Evolutionary conservation across 2,329 filamentous ascomycete genomes (phyloP), one percentile per base, ranked within the genome.

Genomic region (Cercospora berteroae): DNA sequence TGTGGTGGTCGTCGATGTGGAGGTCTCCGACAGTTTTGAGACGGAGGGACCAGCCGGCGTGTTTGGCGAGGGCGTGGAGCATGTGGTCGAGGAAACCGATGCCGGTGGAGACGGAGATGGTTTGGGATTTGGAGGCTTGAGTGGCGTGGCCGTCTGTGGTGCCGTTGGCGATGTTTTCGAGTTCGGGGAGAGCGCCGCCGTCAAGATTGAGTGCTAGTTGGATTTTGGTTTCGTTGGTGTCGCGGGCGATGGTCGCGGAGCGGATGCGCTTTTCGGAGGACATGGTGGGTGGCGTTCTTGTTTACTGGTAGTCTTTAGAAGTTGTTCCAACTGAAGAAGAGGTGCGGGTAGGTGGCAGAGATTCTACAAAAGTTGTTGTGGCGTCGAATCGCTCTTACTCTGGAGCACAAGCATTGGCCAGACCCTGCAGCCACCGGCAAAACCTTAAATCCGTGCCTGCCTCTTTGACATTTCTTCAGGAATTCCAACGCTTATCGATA

Each of bases 31-130:
- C 87, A 80, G 93, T 96, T 71, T 88, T 85, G 66, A 99, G 83
- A 33, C 88, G 88, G 74, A 99, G 81, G 82, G 91, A 95, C 95
- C 94, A 98, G 70, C 95, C 94, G 5, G 91, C 89, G 81, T 99
- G 95, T 82, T 99, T 98, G 60, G 95, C 92, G 64, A 98, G 86
- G 5, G 95, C 95, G 81, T 99, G 95, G 60, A 98, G 86, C 94
- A 99, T 98, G 84, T 99, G 95, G 83, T 99, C 95, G 65, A 99
- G 85, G 81, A 99, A 99, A 67, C 95, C 95, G 80, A 99, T 96
- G 71, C 95, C 95, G 0, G 94, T 97, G 84, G 92, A 89, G 72
- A 98, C 86, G 77, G 88, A 88, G 78, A 98, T 97, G 68, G 88
- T 89, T 81, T 98, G 95, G 50, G 89, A 91, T 73, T 90, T 89